Base-by-base conservation (phyloP, 768 basidiomycete species). In the Phlegmacium glaucopus region DNA sequence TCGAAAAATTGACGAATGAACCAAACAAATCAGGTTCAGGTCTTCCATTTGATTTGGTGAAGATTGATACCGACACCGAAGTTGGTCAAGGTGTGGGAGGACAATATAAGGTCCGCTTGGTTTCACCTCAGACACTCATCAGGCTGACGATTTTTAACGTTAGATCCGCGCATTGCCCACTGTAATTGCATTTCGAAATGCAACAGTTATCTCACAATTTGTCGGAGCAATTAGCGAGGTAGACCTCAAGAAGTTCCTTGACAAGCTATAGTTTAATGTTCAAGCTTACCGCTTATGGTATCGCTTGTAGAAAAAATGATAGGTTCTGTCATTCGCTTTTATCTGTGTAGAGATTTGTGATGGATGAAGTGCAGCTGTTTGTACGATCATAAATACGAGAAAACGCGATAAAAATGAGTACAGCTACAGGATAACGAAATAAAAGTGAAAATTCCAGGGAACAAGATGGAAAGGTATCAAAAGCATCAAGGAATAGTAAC, bases 131-230 rank as follows among this genome's bases (percentile, higher is more conserved):
- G 39, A 26, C 43, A 34, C 40, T 34, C 17, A 35, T 32, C 35
- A 26, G 48, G 37, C 45, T 44, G 28, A 34, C 18, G 30, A 16
- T 34, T 15, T 39, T 4, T 15, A 13, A n/a, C 17, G 25, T 25
- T 48, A 92, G 90, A 71, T 91, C 50, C 66, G 72, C n/a, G 75
- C 85, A 12, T 65, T 92, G n/a, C 89, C 89, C 3, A 91, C 89
- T 0, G 87, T 92, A 26, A 69, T 87, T 48, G 89, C 87, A 4
- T 90, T 90, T 69, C 77, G 72, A 47, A 75, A 83, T 40, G 88
- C 87, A 13, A 57, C 78, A 52, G 69, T 65, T 1, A 69, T 83
- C n/a, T 66, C 66, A 38, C 71, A 80, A 39, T 91, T 92, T 56
- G 69, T 81, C 2, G 88, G 85, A 39, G 80, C 82, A 4, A 61